phyloP scores from a whole-genome alignment of 305 asterid genomes.

The Solanum chacoense region DNA sequence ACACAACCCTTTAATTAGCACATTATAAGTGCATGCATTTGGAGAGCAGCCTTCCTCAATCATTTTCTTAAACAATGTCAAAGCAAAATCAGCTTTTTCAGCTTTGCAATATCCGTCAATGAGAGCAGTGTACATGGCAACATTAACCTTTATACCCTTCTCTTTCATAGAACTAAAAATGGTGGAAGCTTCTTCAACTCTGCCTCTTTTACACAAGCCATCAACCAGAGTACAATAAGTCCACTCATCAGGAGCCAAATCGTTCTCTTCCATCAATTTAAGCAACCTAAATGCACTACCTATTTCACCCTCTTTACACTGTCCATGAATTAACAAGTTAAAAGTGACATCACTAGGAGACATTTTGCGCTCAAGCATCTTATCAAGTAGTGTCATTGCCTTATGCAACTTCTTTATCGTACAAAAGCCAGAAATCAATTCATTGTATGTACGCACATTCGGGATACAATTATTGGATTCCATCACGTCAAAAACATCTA shows the following conservation, averaged over 20 bases:
- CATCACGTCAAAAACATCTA: slow-evolving; percentile 45
- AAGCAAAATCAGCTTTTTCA: slow-evolving; percentile 40
- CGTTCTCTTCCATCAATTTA: slow-evolving; percentile 49
- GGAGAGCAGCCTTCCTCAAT: slow-evolving; percentile 36
- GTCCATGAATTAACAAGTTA: slow-evolving; percentile 54
- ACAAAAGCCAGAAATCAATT: slow-evolving; percentile 60
- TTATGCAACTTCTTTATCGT: slow-evolving; percentile 42
- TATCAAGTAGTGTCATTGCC: slow-evolving; percentile 54
- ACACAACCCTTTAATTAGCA: slow-evolving; percentile 55
- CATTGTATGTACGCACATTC: slow-evolving; percentile 63
- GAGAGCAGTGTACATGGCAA: slow-evolving; percentile 48
- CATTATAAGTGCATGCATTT: slow-evolving; percentile 49
- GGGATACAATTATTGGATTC: slow-evolving; percentile 43
- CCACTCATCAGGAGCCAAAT: slow-evolving; percentile 50
- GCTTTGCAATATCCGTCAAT: slow-evolving; percentile 49
- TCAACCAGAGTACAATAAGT: slow-evolving; percentile 53
- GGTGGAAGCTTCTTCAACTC: slow-evolving; percentile 36
- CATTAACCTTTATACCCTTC: slow-evolving; percentile 42
- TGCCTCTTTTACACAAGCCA: slow-evolving; percentile 51
- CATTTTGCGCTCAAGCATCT: slow-evolving; percentile 42
- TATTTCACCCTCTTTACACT: slow-evolving; percentile 47
- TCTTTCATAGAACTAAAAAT: slow-evolving; percentile 40
- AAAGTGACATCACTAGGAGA: slow-evolving; percentile 45
- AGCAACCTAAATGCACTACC: slow-evolving; percentile 62
- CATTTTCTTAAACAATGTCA: slow-evolving; percentile 47